phyloP scores from a whole-genome alignment of 2,329 filamentous ascomycete species.

The Chrysosporium keratinophilum region DNA sequence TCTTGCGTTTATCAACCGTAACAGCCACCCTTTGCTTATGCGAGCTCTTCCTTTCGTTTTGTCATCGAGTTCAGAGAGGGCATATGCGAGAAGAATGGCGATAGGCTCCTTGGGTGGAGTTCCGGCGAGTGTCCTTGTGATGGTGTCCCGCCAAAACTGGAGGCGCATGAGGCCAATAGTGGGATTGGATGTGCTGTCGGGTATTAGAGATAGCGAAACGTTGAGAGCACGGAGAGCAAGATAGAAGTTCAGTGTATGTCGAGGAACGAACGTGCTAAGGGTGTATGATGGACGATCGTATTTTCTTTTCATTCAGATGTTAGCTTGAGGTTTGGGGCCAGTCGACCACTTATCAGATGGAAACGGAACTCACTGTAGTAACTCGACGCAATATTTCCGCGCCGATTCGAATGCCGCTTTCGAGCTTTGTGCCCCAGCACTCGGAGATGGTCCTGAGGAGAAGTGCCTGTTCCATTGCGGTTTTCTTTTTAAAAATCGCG shows the following conservation, averaged over 20 bases:
- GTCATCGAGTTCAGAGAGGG: conserved; percentile 48
- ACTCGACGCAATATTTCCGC: conserved; percentile 48
- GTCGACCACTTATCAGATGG: neutral
- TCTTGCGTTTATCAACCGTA: conserved; percentile 66
- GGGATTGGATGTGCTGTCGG: conserved; percentile 80
- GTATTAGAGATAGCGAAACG: conserved; percentile 78
- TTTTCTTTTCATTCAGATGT: conserved; percentile 45
- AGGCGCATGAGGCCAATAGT: conserved; percentile 79
- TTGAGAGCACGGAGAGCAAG: conserved; percentile 87
- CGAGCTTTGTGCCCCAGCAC: conserved; percentile 22
- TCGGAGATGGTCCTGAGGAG: conserved; percentile 21
- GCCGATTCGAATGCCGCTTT: conserved; percentile 45
- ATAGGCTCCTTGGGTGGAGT: conserved; percentile 82
- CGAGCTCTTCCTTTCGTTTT: conserved; percentile 39
- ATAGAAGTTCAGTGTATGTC: conserved; percentile 66
- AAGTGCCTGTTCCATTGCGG: conserved; percentile 14
- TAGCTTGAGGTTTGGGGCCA: neutral
- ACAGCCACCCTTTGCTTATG: conserved; percentile 61
- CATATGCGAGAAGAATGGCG: conserved; percentile 68
- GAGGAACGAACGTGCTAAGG: conserved; percentile 73
- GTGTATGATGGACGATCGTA: conserved; percentile 84
- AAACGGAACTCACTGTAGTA: conserved; percentile 40
- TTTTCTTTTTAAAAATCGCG: neutral
- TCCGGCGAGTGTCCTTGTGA: conserved; percentile 66
- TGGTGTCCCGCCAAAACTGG: conserved; percentile 86